These are phyloP conservation scores for Teunomyces barrocoloradensis DNA, from an alignment of 805 yeast species.

Conservation along the genomic window DNA sequence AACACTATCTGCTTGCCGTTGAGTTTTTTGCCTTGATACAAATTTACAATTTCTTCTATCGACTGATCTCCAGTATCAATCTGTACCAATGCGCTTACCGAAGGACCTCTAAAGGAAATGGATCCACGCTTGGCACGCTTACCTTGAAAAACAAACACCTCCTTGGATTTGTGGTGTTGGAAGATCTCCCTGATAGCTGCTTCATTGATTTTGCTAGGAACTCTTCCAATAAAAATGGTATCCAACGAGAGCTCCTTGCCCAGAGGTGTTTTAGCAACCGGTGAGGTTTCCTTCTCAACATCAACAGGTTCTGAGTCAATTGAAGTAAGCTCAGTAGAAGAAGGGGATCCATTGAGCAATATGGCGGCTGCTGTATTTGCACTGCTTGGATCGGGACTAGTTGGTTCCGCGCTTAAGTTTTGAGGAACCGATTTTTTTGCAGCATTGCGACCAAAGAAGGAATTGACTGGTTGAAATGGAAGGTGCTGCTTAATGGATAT, in stretches of 20 bases:
- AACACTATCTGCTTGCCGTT: slow-evolving; percentile 18
- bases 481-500: slow-evolving; percentile 41
- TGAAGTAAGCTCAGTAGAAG: not conserved
- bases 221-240: slow-evolving; percentile 44
- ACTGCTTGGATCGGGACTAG: not conserved
- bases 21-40: slow-evolving; percentile 35
- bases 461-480: slow-evolving; percentile 12
- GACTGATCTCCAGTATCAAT: slow-evolving; percentile 37
- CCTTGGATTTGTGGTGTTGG: slow-evolving; percentile 43
- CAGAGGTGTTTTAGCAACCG: not conserved
- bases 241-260: slow-evolving; percentile 16
- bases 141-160: slow-evolving; percentile 46
- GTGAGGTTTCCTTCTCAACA: slow-evolving; percentile 22
- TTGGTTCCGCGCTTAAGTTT: not conserved
- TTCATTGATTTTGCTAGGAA: slow-evolving; percentile 42
- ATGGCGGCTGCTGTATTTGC: not conserved
- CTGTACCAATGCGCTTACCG: slow-evolving; percentile 52
- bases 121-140: slow-evolving; percentile 22
- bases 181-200: slow-evolving; percentile 45
- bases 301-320: not conserved
- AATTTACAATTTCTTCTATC: slow-evolving; percentile 41
- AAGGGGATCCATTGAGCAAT: no score
- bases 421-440: slow-evolving; percentile 3
- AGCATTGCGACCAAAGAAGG: slow-evolving; percentile 4
- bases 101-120: slow-evolving; percentile 27